Evolutionary conservation across 768 basidiomycete species (phyloP), one percentile per base, ranked within the genome.

Genomic region (Lentinula guzmanii): DNA sequence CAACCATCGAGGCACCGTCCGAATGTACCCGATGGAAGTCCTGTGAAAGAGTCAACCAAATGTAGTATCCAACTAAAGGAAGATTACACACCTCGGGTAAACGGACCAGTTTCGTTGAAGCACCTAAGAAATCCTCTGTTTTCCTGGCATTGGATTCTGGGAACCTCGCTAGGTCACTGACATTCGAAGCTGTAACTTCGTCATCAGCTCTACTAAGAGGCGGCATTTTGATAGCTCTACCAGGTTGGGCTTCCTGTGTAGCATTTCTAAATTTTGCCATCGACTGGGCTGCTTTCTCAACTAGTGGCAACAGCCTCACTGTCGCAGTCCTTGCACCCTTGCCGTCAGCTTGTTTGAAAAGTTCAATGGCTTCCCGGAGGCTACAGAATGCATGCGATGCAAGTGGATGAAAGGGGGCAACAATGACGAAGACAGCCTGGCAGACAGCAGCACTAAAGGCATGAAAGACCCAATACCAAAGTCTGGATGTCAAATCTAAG

Each of bases 401-500:
- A 13, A 67, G 64, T 1, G 64, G 65, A 51, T 69, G 68, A 28
- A 66, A 65, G 4, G 68, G 68, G 18, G 68, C 68, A 9, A 68
- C 63, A 16, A 69, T 67, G 10, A 67, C 65, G 2, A 69, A 61
- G 0, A 69, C 67, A 11, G 68, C 65, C 31, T 62, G 64, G 39
- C 68, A 69, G 6, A 69, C 68, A 21, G 65, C 64, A 3, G 68
- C 67, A 10, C 62, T 69, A 61, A 69, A 67, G 2, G 64, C 55
- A 28, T 69, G 68, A 62, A 69, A 69, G 5, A 65, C 37, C 54
- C 60, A 69, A 56, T 66, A 65, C 68, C 68, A 69, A 59, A 67
- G 65, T 7, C 68, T 65, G 10, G 65, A 65, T 8, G 61, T 63
- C n/a, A 69, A 24, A 3, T 52, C 68, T 69, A 33, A 8, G 18